Conservation (phyloP, 2,329 filamentous ascomycete species). For the Microcyclosporella mali region DNA sequence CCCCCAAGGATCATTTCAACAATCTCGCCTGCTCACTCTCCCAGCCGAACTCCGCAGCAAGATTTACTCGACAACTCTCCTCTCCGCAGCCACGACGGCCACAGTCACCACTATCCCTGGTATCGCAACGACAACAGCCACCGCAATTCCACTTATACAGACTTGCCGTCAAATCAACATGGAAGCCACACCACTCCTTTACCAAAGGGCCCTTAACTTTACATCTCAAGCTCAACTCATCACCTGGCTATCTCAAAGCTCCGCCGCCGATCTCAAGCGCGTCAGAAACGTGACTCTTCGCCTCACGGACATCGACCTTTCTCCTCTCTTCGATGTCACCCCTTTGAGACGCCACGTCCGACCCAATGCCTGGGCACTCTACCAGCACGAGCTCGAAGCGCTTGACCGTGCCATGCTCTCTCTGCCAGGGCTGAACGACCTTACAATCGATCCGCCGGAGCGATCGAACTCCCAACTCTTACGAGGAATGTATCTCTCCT, state of each 20-base stretch:
- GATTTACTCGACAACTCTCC: slow-evolving; percentile 11
- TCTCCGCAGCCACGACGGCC: background rate
- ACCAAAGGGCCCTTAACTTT: slow-evolving; percentile 20
- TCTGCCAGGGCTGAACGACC: slow-evolving; percentile 17
- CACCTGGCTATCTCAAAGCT: slow-evolving; percentile 22
- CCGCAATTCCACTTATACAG: slow-evolving; percentile 11
- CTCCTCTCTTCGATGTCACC: slow-evolving; percentile 15
- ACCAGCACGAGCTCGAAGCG: slow-evolving; percentile 22
- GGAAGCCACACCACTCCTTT: slow-evolving; percentile 20
- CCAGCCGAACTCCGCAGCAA: slow-evolving; percentile 12
- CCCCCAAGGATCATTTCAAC: too few species aligned
- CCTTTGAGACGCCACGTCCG: background rate
- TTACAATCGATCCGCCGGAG: slow-evolving; percentile 19
- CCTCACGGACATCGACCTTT: slow-evolving; percentile 27
- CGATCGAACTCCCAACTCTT: slow-evolving; percentile 19
- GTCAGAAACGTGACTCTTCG: slow-evolving; percentile 18
- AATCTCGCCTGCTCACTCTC: slow-evolving; percentile 11
- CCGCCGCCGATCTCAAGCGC: slow-evolving; percentile 16
- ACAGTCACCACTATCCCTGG: slow-evolving; percentile 16
- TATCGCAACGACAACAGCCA: slow-evolving; percentile 4
- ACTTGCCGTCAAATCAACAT: slow-evolving; percentile 19
- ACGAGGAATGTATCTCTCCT: slow-evolving; percentile 22
- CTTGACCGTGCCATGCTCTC: slow-evolving; percentile 18
- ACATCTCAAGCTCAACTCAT: slow-evolving; percentile 24
- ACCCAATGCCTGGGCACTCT: slow-evolving; percentile 21